Base-by-base conservation (phyloP, 441 rosid genomes). In the Brassica balearica region DNA sequence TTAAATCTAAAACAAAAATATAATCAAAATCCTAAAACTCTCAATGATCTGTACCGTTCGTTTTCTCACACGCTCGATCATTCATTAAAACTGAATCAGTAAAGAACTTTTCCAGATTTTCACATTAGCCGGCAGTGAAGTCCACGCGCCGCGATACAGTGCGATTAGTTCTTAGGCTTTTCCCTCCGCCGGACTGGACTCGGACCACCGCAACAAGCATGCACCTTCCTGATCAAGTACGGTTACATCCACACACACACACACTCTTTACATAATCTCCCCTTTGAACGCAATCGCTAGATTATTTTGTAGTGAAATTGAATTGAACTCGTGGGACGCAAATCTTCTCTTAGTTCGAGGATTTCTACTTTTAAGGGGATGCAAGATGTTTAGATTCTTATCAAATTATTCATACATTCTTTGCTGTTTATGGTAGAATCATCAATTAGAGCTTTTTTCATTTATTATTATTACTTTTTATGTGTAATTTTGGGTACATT, bases 201-300 rank as follows among this genome's bases (percentile, higher is more conserved):
- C 74, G 51, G 11, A 66, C 69, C 77, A 72, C 69, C 32, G 63
- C 43, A 78, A 25, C 43, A 46, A 14, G 36, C 82, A 78, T 78
- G 74, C 82, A 73, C 36, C 77, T 32, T 61, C 65, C 55, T 43
- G 6, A 70, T 4, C 71, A 15, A 32, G 59, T 63, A 48, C 22
- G 74, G 4, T 51, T 63, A 32, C 46, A 53, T 19, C 48, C 34
- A n/a, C 43, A 6, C 43, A n/a, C 34, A n/a, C 43, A 6, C 43
- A n/a, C 67, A 29, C 74, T 68, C 32, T 20, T 41, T 70, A 10
- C 71, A 41, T 41, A 41, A 25, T 36, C 64, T 56, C 17, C 29
- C n/a, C 15, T 17, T 60, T 61, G 48, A 64, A 70, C 59, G 59
- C 66, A 63, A 63, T 77, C 80, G 72, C 36, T 71, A 10, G 60